Evolutionary conservation across 768 basidiomycete genomes (phyloP).

Genomic region (Hypholoma fasciculare): DNA sequence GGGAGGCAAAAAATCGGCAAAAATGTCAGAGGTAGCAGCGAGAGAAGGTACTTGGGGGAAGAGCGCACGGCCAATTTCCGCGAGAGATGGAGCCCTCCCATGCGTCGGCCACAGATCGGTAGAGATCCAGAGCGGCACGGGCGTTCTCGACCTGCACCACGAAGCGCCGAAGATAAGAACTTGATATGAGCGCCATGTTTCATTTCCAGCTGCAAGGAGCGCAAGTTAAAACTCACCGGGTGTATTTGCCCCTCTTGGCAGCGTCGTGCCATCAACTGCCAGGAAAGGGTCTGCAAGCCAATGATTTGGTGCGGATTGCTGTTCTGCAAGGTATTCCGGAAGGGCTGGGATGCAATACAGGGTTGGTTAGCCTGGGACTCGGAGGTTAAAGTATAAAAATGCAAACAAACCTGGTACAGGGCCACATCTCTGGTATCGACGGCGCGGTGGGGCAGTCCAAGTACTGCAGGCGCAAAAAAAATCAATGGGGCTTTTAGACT

Average conservation of each 20-base stretch:
- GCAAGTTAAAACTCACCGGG: conserved; percentile 51
- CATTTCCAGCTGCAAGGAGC: conserved; percentile 10
- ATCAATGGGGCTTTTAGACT: neutral
- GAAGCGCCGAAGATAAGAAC: conserved; percentile 1
- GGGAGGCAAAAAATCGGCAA: conserved; percentile 5
- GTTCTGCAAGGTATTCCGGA: conserved; percentile 60
- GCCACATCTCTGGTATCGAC: conserved; percentile 80
- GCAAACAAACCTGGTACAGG: conserved; percentile 53
- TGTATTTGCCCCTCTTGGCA: conserved; percentile 73
- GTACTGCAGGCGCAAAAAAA: conserved; percentile 41
- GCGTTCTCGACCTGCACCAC: conserved; percentile 70
- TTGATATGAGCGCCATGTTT: conserved; percentile 8
- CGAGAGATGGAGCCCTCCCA: conserved; percentile 66
- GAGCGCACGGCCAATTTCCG: conserved; percentile 72
- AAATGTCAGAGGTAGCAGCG: conserved; percentile 63
- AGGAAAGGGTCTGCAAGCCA: conserved; percentile 77
- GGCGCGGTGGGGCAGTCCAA: conserved; percentile 80
- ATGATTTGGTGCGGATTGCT: conserved; percentile 62
- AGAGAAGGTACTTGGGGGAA: conserved; percentile 80
- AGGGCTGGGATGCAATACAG: conserved; percentile 47
- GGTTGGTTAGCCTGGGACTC: conserved; percentile 2
- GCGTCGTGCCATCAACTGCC: conserved; percentile 79
- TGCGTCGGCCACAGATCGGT: conserved; percentile 54
- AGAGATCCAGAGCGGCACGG: conserved; percentile 56
- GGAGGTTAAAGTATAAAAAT: neutral